Evolutionary conservation across 139 green algal species (phyloP), one percentile per base, ranked within the genome.

Genomic region (Zygnema cylindricum): DNA sequence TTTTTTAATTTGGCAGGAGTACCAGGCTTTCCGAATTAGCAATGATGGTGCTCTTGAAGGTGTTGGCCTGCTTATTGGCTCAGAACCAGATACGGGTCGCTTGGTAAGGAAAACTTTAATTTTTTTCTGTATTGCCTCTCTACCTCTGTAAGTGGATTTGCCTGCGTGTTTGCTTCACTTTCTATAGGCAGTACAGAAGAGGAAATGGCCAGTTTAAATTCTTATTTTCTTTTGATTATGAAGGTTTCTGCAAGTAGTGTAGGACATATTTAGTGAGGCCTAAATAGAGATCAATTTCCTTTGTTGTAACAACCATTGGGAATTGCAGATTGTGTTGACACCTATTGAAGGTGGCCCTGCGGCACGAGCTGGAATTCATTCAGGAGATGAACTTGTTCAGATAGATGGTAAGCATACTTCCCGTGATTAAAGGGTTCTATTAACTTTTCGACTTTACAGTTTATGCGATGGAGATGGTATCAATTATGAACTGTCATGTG

Each of bases 1-100:
- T 73, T 30, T 35, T 73, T 25, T 81, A 16, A 49, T 1, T 2
- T 36, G 84, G 55, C 79, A 90, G 38, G 96, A 98, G 77, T 98
- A 98, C 88, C 77, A 89, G 1, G 81, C 93, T 57, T 98, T 98
- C 91, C 71, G 94, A 0, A 91, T 98, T 1, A 93, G 86, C 86
- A 94, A 90, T 36, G 95, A 98, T 55, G 97, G 97, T 22, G 94
- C 97, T 92, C 92, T 99, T 84, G 94, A 98, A 88, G 96, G 96
- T 1, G 97, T 99, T 40, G 97, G 97, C 43, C 91, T 99, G 84
- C 92, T 99, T 11, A 96, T 99, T 69, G 96, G 95, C 25, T 91
- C 93, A 40, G 92, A 96, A 73, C 90, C 94, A 23, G 54, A 36
- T n/a, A 93, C 71, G 40, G 92, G 92, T 21, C 84, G 93, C 42